phyloP scores from a whole-genome alignment of 2,329 filamentous ascomycete species.

The Trichoderma citrinoviride region DNA sequence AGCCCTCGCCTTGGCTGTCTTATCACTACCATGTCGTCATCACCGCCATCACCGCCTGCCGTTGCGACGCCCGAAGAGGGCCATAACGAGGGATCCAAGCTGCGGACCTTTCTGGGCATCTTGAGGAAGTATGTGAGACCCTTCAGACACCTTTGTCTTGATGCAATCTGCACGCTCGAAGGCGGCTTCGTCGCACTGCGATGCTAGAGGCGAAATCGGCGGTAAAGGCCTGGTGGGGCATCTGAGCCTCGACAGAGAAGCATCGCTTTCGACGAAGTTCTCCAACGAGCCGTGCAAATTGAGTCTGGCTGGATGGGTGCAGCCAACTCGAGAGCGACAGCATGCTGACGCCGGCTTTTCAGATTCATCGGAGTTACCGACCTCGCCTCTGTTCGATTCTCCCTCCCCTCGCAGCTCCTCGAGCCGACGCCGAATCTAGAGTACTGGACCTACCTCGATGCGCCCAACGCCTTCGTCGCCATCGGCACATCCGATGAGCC shows the following conservation, averaged over 20 bases:
- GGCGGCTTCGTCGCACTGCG: not conserved
- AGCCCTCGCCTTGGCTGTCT: not conserved
- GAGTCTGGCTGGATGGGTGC: not conserved
- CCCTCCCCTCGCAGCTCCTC: constrained; percentile 88
- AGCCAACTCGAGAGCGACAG: not conserved
- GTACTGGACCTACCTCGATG: constrained; percentile 98
- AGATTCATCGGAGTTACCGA: constrained; percentile 96
- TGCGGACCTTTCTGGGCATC: constrained; percentile 84
- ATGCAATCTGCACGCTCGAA: not conserved
- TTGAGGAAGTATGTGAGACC: constrained; percentile 71
- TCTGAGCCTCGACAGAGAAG: not conserved
- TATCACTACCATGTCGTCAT: constrained; percentile 37
- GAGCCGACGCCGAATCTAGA: constrained; percentile 96
- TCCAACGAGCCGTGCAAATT: not conserved
- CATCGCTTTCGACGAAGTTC: not conserved
- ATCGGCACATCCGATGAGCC: constrained; percentile 88
- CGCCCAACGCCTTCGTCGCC: constrained; percentile 81
- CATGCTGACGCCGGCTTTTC: constrained; percentile 22
- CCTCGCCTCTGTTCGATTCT: constrained; percentile 94
- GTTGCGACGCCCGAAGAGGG: constrained; percentile 43
- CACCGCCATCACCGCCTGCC: constrained; percentile 34
- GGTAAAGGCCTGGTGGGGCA: constrained; percentile 22
- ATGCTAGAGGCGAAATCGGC: constrained; percentile 14
- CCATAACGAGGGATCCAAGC: constrained; percentile 78
- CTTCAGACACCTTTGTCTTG: not conserved